Evolutionary conservation across 225 moss, liverwort and hornwort genomes (phyloP).

Genomic region (Polytrichum commune): DNA sequence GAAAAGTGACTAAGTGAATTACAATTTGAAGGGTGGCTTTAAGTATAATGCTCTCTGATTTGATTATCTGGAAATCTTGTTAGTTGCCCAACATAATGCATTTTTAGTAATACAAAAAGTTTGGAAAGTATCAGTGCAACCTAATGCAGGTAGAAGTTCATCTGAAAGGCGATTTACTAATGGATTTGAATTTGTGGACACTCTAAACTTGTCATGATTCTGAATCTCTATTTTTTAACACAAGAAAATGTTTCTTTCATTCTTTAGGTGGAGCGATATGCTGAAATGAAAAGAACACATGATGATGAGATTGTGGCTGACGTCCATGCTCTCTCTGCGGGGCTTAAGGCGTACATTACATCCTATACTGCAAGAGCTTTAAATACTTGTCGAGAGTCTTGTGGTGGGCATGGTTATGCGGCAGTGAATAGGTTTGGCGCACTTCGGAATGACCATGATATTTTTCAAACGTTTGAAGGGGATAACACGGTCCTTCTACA

Average conservation of each 20-base stretch:
- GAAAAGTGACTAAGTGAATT: too few species aligned
- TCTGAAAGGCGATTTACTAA: too few species aligned
- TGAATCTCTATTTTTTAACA: background rate
- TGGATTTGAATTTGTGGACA: background rate
- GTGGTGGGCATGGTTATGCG: conserved; percentile 87
- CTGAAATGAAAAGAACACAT: conserved; percentile 83
- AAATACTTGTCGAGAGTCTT: conserved; percentile 78
- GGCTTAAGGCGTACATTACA: conserved; percentile 81
- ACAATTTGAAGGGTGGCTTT: background rate
- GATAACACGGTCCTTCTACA: conserved; percentile 83
- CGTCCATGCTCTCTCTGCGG: conserved; percentile 80
- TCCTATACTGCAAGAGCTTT: conserved; percentile 82
- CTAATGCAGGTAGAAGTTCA: too few species aligned
- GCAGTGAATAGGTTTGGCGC: conserved; percentile 78
- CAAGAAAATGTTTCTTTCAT: background rate
- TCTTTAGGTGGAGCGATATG: conserved; percentile 56
- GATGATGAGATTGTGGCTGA: conserved; percentile 76
- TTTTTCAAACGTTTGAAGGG: conserved; percentile 86
- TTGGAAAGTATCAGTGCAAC: too few species aligned
- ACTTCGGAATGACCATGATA: conserved; percentile 84
- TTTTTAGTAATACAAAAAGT: too few species aligned
- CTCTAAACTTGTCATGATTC: background rate
- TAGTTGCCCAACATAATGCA: too few species aligned
- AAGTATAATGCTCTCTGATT: too few species aligned
- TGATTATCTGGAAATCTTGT: too few species aligned